Base-by-base conservation (phyloP, 768 basidiomycete species). In the Serpula lacrymans region DNA sequence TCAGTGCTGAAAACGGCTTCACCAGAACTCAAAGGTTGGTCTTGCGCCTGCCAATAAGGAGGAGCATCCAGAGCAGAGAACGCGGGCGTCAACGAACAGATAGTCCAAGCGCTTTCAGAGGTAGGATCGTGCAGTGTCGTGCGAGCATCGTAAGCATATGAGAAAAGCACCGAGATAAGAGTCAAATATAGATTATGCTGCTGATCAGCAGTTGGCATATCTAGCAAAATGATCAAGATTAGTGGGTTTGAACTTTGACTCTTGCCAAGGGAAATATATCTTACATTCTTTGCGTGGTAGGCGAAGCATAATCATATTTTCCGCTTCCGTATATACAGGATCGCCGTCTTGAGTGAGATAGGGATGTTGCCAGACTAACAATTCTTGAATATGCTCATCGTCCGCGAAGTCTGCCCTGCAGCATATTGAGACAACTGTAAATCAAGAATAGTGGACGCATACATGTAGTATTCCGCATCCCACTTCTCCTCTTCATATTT, bases 401-500 rank as follows among this genome's bases (percentile, higher is more conserved):
- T 91, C 86, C 36, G 74, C 79, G 50, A 72, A 90, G 59, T 93
- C 89, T 3, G 88, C 88, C 73, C 89, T 92, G 46, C 12, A 26
- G 32, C n/a, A 32, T 27, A 37, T 34, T 20, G 30, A 34, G 44
- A 33, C 29, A 16, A 32, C 24, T 8, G 7, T 35, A n/a, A 16
- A 25, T 17, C 25, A 29, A 9, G 37, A 4, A 32, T 37, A 25
- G 37, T 32, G 24, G 32, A 41, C 77, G 10, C 60, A 39, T 60
- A 89, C 89, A 89, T 82, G 57, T 91, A 92, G 63, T 91, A 70
- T 51, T 90, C 88, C 52, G 79, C 80, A 50, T 91, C 82, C 75
- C 82, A 93, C 61, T 89, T 90, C 22, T 73, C 68, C 27, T 90
- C 70, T 57, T 91, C 89, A 46, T 79, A 80, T 40, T 64, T 58